Percentiles rank a stretch among this genome's conserved stretches.
Conservation (phyloP, 2,329 filamentous ascomycete species). For the Chrysosporium queenslandicum region DNA sequence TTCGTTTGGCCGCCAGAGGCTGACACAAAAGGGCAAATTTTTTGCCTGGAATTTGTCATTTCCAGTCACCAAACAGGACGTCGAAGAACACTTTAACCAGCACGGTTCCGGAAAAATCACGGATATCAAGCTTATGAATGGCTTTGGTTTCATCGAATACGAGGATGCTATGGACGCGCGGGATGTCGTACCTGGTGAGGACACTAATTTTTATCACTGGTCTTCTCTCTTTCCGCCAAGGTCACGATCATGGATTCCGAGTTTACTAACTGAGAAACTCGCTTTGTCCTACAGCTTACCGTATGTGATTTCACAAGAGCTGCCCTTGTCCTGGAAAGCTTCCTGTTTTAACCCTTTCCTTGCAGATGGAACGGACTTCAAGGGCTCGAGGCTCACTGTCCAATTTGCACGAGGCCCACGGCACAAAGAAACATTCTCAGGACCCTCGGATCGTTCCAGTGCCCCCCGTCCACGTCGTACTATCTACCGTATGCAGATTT, state of each 20-base stretch:
- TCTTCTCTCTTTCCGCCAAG: slow-evolving; percentile 4
- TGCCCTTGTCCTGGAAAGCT: slow-evolving; percentile 32
- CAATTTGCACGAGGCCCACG: slow-evolving; percentile 91
- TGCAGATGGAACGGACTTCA: slow-evolving; percentile 90
- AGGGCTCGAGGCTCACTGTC: slow-evolving; percentile 93
- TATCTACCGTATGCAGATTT: slow-evolving; percentile 92
- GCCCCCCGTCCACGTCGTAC: slow-evolving; percentile 82
- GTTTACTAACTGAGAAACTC: slow-evolving; percentile 1
- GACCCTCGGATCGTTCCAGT: slow-evolving; percentile 51
- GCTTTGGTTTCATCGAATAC: slow-evolving; percentile 99
- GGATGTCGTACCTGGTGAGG: slow-evolving; percentile 92
- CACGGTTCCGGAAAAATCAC: slow-evolving; percentile 96
- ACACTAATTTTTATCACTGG: slow-evolving; percentile 15
- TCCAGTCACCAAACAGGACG: slow-evolving; percentile 89
- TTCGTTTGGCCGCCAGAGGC: slow-evolving; percentile 23
- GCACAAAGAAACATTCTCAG: slow-evolving; percentile 54
- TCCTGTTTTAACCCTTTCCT: slow-evolving; percentile 25
- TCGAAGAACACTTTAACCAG: slow-evolving; percentile 88
- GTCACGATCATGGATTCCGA: slow-evolving; percentile 1
- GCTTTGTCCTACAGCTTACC: slow-evolving; percentile 40
- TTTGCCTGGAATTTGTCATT: slow-evolving; percentile 29
- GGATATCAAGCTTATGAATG: slow-evolving; percentile 99
- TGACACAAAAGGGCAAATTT: slow-evolving; percentile 26
- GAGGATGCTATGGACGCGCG: slow-evolving; percentile 96
- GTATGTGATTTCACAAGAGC: slow-evolving; percentile 32